phyloP scores from a whole-genome alignment of 2,329 filamentous ascomycete species.

The Paramyrothecium roridum region DNA sequence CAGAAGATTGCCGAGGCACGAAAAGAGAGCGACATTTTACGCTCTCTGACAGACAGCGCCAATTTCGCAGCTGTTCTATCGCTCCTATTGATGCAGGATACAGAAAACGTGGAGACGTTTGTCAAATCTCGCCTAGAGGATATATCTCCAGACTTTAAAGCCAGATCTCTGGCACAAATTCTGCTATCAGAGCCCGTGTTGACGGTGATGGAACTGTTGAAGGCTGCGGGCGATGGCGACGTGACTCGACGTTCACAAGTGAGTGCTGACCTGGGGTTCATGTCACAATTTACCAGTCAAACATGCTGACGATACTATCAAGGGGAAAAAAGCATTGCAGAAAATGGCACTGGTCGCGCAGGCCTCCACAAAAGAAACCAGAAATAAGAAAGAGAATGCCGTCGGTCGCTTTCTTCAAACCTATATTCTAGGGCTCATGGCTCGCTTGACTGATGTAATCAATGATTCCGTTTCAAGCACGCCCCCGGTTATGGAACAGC shows the following conservation, averaged over 20 bases:
- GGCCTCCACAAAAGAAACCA: conserved; percentile 34
- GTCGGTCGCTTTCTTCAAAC: conserved; percentile 75
- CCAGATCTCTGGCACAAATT: conserved; percentile 63
- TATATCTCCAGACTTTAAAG: conserved; percentile 68
- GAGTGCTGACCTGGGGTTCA: conserved; percentile 21
- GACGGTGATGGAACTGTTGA: conserved; percentile 78
- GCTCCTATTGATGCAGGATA: conserved; percentile 56
- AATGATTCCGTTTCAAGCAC: conserved; percentile 60
- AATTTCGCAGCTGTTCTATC: conserved; percentile 59
- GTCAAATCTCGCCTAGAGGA: conserved; percentile 66
- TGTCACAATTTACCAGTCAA: neutral
- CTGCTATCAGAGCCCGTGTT: conserved; percentile 72
- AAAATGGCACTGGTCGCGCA: conserved; percentile 42
- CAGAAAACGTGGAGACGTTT: conserved; percentile 56
- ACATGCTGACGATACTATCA: conserved; percentile 28
- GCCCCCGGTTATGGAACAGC: conserved; percentile 64
- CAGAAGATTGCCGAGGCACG: conserved; percentile 76
- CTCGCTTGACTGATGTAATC: conserved; percentile 73
- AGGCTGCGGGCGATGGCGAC: conserved; percentile 68
- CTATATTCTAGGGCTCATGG: conserved; percentile 83
- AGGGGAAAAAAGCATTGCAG: conserved; percentile 45
- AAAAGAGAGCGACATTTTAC: conserved; percentile 62
- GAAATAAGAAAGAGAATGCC: conserved; percentile 50
- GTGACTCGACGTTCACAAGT: conserved; percentile 56
- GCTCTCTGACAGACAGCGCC: conserved; percentile 48